phyloP scores from a whole-genome alignment of 768 basidiomycete genomes.

The Austroboletus festivus region DNA sequence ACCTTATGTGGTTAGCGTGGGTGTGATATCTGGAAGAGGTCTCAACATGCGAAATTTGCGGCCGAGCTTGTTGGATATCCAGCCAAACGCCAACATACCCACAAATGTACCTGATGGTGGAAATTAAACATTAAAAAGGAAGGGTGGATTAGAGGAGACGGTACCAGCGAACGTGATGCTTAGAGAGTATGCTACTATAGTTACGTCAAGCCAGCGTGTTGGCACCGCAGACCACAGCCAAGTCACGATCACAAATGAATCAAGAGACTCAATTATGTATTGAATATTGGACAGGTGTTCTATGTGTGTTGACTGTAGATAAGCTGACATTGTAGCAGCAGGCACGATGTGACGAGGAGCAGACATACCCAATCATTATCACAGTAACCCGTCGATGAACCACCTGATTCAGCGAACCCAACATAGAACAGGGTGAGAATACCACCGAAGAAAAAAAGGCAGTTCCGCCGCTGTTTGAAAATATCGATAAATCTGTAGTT shows the following conservation, averaged over 20 bases:
- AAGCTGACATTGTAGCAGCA: slow-evolving; percentile 1
- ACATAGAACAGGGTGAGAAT: slow-evolving; percentile 2
- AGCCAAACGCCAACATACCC: slow-evolving; percentile 82
- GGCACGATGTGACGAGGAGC: neutral
- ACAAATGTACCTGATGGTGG: slow-evolving; percentile 76
- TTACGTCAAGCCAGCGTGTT: slow-evolving; percentile 47
- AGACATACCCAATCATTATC: slow-evolving; percentile 72
- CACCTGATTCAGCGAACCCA: slow-evolving; percentile 1
- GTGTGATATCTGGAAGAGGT: neutral
- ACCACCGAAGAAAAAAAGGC: slow-evolving; percentile 89
- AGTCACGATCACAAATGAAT: slow-evolving; percentile 46
- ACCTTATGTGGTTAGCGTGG: slow-evolving; percentile 12
- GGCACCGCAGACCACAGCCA: slow-evolving; percentile 67
- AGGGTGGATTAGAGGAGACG: slow-evolving; percentile 52
- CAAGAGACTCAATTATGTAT: neutral
- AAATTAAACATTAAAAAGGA: slow-evolving; percentile 61
- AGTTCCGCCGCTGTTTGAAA: slow-evolving; percentile 65
- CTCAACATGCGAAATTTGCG: slow-evolving; percentile 83
- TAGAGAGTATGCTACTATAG: slow-evolving; percentile 60
- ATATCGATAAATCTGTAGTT: neutral
- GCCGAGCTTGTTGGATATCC: slow-evolving; percentile 81
- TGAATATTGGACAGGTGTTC: slow-evolving; percentile 18
- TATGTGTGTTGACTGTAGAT: slow-evolving; percentile 62
- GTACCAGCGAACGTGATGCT: slow-evolving; percentile 82
- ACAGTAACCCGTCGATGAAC: slow-evolving; percentile 57